phyloP scores from a whole-genome alignment of 2,329 filamentous ascomycete species.

The Shiraia sp. region DNA sequence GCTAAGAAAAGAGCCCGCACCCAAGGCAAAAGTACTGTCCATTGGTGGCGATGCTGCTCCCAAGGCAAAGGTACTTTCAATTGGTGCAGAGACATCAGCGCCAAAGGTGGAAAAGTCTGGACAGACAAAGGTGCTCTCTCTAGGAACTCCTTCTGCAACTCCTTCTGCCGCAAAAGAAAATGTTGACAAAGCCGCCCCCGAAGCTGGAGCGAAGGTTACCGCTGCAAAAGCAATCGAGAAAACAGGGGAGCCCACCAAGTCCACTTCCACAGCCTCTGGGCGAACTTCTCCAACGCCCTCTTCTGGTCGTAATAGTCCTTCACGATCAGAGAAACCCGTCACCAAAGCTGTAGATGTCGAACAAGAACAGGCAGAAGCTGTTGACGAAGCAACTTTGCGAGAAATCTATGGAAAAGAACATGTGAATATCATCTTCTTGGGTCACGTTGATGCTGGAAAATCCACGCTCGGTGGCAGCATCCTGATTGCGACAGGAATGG shows the following conservation, averaged over 20 bases:
- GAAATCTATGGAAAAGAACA: conserved; percentile 96
- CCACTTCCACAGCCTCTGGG: conserved; percentile 58
- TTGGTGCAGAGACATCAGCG: conserved; percentile 57
- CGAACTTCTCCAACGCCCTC: conserved; percentile 80
- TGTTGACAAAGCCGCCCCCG: conserved; percentile 53
- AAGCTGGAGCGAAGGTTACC: conserved; percentile 80
- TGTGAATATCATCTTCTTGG: conserved; percentile 96
- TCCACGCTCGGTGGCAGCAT: conserved; percentile 94
- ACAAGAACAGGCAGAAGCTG: conserved; percentile 76
- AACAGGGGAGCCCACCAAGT: conserved; percentile 69
- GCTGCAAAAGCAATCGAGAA: conserved; percentile 92
- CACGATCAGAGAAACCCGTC: conserved; percentile 61
- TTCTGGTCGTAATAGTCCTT: conserved; percentile 82
- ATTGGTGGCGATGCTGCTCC: conserved; percentile 61
- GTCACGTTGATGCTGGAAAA: conserved; percentile 98
- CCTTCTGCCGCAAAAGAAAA: conserved; percentile 55
- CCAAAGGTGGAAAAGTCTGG: conserved; percentile 59
- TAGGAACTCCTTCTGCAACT: conserved; percentile 60
- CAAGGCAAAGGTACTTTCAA: conserved; percentile 64
- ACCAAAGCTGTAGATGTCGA: conserved; percentile 79
- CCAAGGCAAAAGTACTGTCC: conserved; percentile 67
- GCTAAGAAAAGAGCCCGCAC: conserved; percentile 45
- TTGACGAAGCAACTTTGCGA: conserved; percentile 83
- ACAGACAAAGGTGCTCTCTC: conserved; percentile 73
- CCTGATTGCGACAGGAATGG: conserved; percentile 93